Evolutionary conservation across 208 protist genomes (phyloP), one percentile per base, ranked within the genome.

Genomic region (Trypanosoma brucei): DNA sequence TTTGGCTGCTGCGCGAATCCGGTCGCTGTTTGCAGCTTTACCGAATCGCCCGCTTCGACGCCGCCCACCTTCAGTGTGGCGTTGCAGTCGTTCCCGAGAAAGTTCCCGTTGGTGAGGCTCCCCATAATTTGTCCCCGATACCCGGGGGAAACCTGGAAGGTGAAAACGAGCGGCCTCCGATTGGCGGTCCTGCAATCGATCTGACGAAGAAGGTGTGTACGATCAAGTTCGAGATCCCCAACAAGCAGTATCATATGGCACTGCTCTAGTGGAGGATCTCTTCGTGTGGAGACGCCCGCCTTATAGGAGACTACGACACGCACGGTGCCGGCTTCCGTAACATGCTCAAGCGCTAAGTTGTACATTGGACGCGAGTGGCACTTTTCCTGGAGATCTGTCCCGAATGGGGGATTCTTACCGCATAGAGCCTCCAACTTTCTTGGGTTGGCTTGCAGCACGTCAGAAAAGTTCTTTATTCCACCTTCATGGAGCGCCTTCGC

Each of bases 321-420:
- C 3, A 38, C 22, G 0, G 42, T 36, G 4, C 54, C 40, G 36
- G 50, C 22, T 63, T 14, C 22, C 45, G 35, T 44, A 58, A 11
- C 33, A 36, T n/a, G 36, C 7, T 65, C 44, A 54, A 71, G 44
- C 1, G 5, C 37, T 22, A 76, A 14, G 35, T 57, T 6, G 14
- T 68, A 73, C 1, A 53, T 49, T 7, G 79, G 79, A 6, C 90
- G 35, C 1, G 53, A 48, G 14, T 34, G 14, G 33, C 79, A 74
- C 31, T 77, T 54, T 14, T 64, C 33, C 55, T 77, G 51, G n/a
- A 93, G 55, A 30, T 83, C 68, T 2, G 54, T 79, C 5, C 88
- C 88, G 65, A 92, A 94, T 1, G 88, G 88, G 11, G 85, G 85
- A 52, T 83, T 62, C 1, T 80, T 78, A 35, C 79, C 70, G 60